A percentile compares a stretch with the other conserved stretches of the same genome.
These are phyloP conservation scores for Flaveria robusta DNA, from an alignment of 129 eudicot genomes.

Conservation along the genomic window DNA sequence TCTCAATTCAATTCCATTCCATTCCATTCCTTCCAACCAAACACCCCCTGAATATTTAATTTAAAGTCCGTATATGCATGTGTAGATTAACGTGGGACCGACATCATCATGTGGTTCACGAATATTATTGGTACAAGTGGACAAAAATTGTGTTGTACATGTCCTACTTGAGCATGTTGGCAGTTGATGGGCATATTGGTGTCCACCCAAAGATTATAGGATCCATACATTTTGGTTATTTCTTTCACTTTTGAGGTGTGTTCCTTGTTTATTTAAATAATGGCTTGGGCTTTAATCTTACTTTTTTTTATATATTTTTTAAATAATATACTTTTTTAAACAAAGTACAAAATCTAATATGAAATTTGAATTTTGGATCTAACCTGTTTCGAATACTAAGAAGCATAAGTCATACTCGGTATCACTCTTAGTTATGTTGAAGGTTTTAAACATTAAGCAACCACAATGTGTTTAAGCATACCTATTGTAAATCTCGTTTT, in stretches of 20 bases:
- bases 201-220: not conserved
- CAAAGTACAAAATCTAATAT: not conserved
- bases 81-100: not conserved
- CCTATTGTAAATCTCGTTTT: not conserved
- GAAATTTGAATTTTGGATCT: not conserved
- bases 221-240: constrained; percentile 23
- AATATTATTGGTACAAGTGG: constrained; percentile 21
- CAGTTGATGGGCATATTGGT: constrained; percentile 15
- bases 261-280: not conserved
- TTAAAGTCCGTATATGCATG: not conserved
- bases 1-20: too few relatives aligned
- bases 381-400: not conserved
- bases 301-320: not conserved
- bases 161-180: constrained; percentile 22
- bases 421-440: not conserved
- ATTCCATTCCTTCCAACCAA: too few relatives aligned
- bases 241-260: constrained; percentile 15
- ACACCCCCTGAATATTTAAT: not conserved
- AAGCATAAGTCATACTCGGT: not conserved
- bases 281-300: not conserved
- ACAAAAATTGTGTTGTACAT: constrained; percentile 31
- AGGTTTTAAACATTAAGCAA: not conserved
- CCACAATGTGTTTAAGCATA: not conserved
- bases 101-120: constrained; percentile 10
- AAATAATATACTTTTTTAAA: not conserved